Evolutionary conservation across 2,329 filamentous ascomycete genomes (phyloP).

Genomic region (Ophiosphaerella korrae): DNA sequence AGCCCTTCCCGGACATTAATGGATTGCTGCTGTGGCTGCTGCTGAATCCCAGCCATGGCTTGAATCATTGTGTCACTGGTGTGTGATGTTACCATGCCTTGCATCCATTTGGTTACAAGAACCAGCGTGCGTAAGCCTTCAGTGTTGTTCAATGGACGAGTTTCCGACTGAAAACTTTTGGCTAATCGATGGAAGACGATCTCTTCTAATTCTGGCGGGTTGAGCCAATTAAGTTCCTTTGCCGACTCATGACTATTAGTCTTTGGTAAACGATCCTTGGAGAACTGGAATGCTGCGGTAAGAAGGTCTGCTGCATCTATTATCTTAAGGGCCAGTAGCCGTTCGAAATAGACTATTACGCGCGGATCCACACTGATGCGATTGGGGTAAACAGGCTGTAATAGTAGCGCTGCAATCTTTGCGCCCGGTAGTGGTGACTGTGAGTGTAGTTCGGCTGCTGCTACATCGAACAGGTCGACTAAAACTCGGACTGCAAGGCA

Average conservation of each 20-base stretch:
- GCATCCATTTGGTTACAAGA: slow-evolving; percentile 46
- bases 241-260: slow-evolving; percentile 20
- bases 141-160: slow-evolving; percentile 36
- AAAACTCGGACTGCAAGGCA: slow-evolving; percentile 41
- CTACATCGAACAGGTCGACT: slow-evolving; percentile 40
- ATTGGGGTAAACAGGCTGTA: slow-evolving; percentile 37
- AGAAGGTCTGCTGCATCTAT: slow-evolving; percentile 45
- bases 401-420: slow-evolving; percentile 42
- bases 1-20: slow-evolving; percentile 68
- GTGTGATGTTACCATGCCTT: slow-evolving; percentile 46
- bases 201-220: slow-evolving; percentile 46
- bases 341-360: slow-evolving; percentile 42
- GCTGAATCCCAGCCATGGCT: slow-evolving; percentile 50
- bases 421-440: slow-evolving; percentile 42
- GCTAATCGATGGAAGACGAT: slow-evolving; percentile 44
- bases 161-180: slow-evolving; percentile 41
- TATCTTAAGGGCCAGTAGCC: slow-evolving; percentile 37
- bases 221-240: slow-evolving; percentile 35
- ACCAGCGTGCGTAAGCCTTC: slow-evolving; percentile 40
- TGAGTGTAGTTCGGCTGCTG: slow-evolving; percentile 38
- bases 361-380: slow-evolving; percentile 41
- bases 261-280: slow-evolving; percentile 40
- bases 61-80: slow-evolving; percentile 48
- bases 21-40: slow-evolving; percentile 60
- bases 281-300: slow-evolving; percentile 38